phyloP scores from a whole-genome alignment of 2,329 filamentous ascomycete genomes.

The Colletotrichum noveboracense region DNA sequence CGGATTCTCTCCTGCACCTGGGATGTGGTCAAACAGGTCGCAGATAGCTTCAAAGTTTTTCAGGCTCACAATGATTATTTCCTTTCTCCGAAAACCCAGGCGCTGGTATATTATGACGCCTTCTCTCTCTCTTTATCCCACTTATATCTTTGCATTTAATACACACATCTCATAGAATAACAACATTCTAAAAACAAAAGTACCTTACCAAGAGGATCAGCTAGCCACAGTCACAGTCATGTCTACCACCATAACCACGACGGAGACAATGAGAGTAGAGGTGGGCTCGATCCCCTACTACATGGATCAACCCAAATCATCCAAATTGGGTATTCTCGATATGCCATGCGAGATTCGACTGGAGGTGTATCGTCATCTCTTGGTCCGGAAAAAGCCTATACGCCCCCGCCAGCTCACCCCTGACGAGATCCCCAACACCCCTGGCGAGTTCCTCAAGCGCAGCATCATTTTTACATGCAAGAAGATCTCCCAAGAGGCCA shows the following conservation, averaged over 20 bases:
- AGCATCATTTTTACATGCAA: neutral
- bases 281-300: neutral
- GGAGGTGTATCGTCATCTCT: neutral
- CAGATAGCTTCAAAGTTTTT: neutral
- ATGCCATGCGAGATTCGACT: neutral
- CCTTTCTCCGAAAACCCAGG: neutral
- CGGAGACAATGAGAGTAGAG: neutral
- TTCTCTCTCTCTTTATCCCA: neutral
- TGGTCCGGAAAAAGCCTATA: neutral
- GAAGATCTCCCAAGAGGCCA: neutral
- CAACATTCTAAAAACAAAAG: neutral
- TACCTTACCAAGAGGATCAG: neutral
- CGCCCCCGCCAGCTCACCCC: neutral
- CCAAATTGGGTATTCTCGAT: neutral
- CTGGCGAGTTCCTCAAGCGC: neutral
- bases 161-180: neutral
- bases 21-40: neutral
- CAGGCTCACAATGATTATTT: neutral
- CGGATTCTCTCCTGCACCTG: neutral
- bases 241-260: neutral
- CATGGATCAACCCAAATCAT: neutral
- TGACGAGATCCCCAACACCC: neutral
- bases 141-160: neutral
- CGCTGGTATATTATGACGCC: neutral
- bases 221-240: neutral